These are phyloP conservation scores for Plicaturopsis crispa DNA, from an alignment of 768 basidiomycete genomes.

Conservation along the genomic window DNA sequence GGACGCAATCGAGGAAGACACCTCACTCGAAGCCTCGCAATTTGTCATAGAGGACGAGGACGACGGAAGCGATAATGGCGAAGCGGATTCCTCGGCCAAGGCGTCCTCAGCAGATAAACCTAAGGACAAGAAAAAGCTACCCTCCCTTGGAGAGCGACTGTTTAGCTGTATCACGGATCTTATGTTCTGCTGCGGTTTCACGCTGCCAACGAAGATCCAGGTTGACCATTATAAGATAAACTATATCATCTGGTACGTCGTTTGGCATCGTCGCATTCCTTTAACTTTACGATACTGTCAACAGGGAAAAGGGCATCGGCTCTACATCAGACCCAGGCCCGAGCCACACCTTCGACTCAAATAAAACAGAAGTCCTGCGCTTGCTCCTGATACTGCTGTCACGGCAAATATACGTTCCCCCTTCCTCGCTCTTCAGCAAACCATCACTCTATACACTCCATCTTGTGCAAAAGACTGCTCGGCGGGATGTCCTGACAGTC, in stretches of 20 bases:
- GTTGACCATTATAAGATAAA: constrained; percentile 78
- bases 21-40: constrained; percentile 37
- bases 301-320: constrained; percentile 93
- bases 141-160: constrained; percentile 76
- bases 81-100: constrained; percentile 14
- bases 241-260: constrained; percentile 78
- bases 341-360: constrained; percentile 57
- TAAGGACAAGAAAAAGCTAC: constrained; percentile 40
- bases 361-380: constrained; percentile 86
- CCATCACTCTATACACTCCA: constrained; percentile 75
- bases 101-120: constrained; percentile 14
- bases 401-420: constrained; percentile 80
- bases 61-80: constrained; percentile 37
- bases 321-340: constrained; percentile 71
- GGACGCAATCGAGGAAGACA: constrained; percentile 36
- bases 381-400: constrained; percentile 85
- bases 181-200: constrained; percentile 91
- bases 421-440: constrained; percentile 58
- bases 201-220: constrained; percentile 71
- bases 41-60: constrained; percentile 91
- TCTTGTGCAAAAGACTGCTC: constrained; percentile 66
- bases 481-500: constrained; percentile 83
- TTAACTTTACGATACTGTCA: constrained; percentile 2
- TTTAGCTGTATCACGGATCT: constrained; percentile 79
- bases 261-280: background rate